Evolutionary conservation across 305 asterid species (phyloP).

Genomic region (Stenogyne calaminthoides): DNA sequence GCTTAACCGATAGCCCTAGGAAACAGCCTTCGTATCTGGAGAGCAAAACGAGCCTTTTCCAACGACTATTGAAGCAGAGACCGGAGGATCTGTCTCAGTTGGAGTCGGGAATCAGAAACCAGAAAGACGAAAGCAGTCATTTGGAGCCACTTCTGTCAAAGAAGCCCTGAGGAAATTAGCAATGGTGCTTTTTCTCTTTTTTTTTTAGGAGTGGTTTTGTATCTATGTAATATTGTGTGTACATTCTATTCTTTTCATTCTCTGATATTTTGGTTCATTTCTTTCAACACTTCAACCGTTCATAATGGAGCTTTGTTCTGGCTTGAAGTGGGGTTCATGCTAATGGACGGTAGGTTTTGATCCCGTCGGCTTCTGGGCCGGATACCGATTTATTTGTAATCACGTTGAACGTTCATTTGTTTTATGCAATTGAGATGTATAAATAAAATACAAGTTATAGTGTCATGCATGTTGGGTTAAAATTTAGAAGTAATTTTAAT

Average conservation of each 20-base stretch:
- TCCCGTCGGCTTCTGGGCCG: no score
- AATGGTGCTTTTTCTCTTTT: conserved; percentile 16
- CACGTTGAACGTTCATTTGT: no score
- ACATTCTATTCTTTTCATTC: conserved; percentile 5
- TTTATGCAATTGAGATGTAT: no score
- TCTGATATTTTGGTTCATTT: conserved; percentile 7
- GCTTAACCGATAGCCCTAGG: conserved; percentile 46
- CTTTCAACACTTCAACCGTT: background rate
- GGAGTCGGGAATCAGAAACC: conserved; percentile 62
- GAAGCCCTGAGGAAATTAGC: conserved; percentile 41
- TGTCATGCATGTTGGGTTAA: no score
- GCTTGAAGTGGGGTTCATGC: no score
- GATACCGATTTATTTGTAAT: no score
- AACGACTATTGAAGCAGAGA: conserved; percentile 52
- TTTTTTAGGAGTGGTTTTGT: conserved; percentile 19
- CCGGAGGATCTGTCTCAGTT: conserved; percentile 54
- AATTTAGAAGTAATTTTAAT: no score
- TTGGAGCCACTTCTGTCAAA: conserved; percentile 71
- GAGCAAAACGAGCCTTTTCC: conserved; percentile 48
- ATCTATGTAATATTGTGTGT: conserved; percentile 31
- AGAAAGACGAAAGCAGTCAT: conserved; percentile 45
- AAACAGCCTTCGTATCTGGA: conserved; percentile 43
- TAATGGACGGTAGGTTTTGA: no score
- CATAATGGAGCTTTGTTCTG: no score
- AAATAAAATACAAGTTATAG: no score